These are phyloP conservation scores for Apiospora phragmitis DNA, from an alignment of 2,329 filamentous ascomycete species.

Conservation along the genomic window DNA sequence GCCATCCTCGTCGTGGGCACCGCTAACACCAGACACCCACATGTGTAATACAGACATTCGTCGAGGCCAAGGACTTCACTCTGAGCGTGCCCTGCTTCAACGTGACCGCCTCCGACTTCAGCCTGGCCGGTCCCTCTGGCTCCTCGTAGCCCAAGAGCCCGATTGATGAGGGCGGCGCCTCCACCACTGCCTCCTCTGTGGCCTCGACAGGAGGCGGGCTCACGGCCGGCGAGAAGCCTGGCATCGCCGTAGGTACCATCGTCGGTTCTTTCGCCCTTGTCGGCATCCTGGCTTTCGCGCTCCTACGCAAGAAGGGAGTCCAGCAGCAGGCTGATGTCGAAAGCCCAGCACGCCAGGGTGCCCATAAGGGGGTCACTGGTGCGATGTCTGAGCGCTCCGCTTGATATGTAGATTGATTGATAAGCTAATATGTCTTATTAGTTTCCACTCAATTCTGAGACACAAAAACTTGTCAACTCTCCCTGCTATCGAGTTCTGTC, in stretches of 20 bases:
- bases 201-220: slow-evolving; percentile 27
- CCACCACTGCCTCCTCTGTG: slow-evolving; percentile 7
- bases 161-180: slow-evolving; percentile 9
- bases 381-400: background rate
- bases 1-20: background rate
- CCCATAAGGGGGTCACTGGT: background rate
- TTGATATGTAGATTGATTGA: no score
- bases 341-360: background rate
- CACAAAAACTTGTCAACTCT: background rate
- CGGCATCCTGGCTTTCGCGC: slow-evolving; percentile 27
- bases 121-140: slow-evolving; percentile 23
- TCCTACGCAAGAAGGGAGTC: slow-evolving; percentile 24
- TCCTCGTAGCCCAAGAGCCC: slow-evolving; percentile 20
- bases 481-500: no score
- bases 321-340: background rate
- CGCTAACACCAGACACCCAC: background rate
- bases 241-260: slow-evolving; percentile 37
- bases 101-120: slow-evolving; percentile 34
- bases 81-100: slow-evolving; percentile 38
- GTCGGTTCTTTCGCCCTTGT: slow-evolving; percentile 32
- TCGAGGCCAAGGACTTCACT: slow-evolving; percentile 30
- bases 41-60: slow-evolving; percentile 32
- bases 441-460: background rate
- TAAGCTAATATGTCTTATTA: background rate
- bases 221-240: slow-evolving; percentile 35